Evolutionary conservation across 805 yeast genomes (phyloP), one percentile per base, ranked within the genome.

Genomic region (Barnettozyma vustinii): DNA sequence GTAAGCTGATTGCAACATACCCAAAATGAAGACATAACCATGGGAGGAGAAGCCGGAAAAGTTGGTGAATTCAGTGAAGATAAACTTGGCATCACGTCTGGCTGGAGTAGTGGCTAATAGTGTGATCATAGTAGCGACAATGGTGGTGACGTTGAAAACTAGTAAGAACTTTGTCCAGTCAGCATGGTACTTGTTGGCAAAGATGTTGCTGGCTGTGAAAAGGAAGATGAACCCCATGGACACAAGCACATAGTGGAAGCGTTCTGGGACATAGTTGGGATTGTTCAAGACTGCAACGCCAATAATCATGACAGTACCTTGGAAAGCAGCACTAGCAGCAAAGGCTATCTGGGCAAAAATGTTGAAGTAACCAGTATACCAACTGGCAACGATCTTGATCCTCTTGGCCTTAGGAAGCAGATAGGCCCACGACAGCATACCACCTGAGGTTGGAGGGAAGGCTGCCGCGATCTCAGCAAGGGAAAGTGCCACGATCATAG

Each of bases 391-490:
- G 37, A 61, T 57, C 51, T 62, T 65, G 13, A 43, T 48, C 18
- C 47, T 50, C 15, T 52, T 46, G 5, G 64, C 59, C n/a, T 44
- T 44, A n/a, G 68, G 64, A 13, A 65, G 53, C 37, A 56, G 56
- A 50, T 61, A 63, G 12, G 69, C 63, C 71, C 72, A 68, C 20
- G 65, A 66, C 9, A 66, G 54, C 42, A 64, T 68, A 16, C 68
- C 71, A 39, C 68, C 66, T 16, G 68, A 56, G 39, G 64, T 62
- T 1, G 72, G 68, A 32, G 47, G 59, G 39, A 58, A 66, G 2
- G 65, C 65, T 37, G 68, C 67, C 5, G 66, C 66, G 19, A 67
- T 56, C 51, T 68, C 72, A 46, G 64, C 63, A 49, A 60, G 48
- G 15, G 60, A 56, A 6, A 56, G 23, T 1, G 62, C 61, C 15